Percentiles rank a stretch among this genome's conserved stretches.
phyloP scores from a whole-genome alignment of 2,329 filamentous ascomycete genomes.

The Chalaropsis thielavioides region DNA sequence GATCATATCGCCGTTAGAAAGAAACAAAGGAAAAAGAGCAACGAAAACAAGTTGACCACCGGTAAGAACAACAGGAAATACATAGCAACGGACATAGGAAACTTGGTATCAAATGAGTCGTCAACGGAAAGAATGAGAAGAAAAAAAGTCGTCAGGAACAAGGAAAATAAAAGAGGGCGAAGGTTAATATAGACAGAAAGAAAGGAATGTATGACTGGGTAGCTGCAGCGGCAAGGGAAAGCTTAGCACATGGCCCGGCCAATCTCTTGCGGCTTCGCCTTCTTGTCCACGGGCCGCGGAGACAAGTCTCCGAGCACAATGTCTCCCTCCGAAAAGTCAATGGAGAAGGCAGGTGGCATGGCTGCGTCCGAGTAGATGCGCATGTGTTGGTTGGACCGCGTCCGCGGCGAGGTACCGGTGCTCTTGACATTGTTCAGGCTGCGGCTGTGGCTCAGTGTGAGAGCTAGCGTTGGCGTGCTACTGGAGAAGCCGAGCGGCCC shows the following conservation, averaged over 20 bases:
- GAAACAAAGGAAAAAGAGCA: slow-evolving; percentile 1
- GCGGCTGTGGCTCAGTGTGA: slow-evolving; percentile 6
- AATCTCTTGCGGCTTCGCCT: slow-evolving; percentile 32
- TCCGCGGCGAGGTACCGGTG: background rate
- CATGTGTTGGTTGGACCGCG: slow-evolving; percentile 22
- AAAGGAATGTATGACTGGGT: background rate
- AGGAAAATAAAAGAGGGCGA: background rate
- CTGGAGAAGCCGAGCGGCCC: background rate
- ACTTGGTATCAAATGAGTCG: slow-evolving; percentile 8
- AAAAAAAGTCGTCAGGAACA: background rate
- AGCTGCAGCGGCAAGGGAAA: slow-evolving; percentile 7
- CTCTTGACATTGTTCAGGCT: slow-evolving; percentile 14
- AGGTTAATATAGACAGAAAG: background rate
- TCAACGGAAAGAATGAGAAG: background rate
- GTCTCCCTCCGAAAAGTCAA: slow-evolving; percentile 34
- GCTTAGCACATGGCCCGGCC: slow-evolving; percentile 41
- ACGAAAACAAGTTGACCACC: background rate
- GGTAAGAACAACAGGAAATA: background rate
- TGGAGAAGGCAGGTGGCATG: slow-evolving; percentile 27
- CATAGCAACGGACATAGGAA: background rate
- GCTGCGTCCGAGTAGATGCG: slow-evolving; percentile 33
- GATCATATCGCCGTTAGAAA: slow-evolving; percentile 1
- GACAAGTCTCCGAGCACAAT: slow-evolving; percentile 32
- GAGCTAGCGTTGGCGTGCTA: background rate
- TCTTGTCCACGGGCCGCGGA: slow-evolving; percentile 29